phyloP scores from a whole-genome alignment of 768 basidiomycete species.

The Terana coerulea region DNA sequence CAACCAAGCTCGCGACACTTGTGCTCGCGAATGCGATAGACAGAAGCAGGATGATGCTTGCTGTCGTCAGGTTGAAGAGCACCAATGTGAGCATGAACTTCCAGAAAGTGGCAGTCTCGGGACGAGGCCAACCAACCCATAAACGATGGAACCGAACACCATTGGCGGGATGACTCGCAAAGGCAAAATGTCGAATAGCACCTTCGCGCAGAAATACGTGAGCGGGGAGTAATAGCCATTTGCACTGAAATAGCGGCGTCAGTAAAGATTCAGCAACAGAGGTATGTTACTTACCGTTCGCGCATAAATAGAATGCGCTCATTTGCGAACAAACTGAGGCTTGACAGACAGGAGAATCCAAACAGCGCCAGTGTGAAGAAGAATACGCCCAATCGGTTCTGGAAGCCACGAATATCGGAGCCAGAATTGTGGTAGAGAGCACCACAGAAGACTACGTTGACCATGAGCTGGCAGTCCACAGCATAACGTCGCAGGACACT shows the following conservation, averaged over 20 bases:
- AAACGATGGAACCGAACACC: slow-evolving; percentile 93
- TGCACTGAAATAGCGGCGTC: slow-evolving; percentile 46
- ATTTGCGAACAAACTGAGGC: slow-evolving; percentile 89
- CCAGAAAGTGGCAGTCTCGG: slow-evolving; percentile 91
- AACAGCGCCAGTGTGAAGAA: slow-evolving; percentile 97
- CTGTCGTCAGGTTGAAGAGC: slow-evolving; percentile 94
- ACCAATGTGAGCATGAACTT: slow-evolving; percentile 97
- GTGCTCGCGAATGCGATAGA: slow-evolving; percentile 86
- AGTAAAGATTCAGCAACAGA: not conserved
- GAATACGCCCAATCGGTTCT: slow-evolving; percentile 92
- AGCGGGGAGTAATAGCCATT: slow-evolving; percentile 98
- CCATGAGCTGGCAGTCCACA: slow-evolving; percentile 10
- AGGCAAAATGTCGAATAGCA: slow-evolving; percentile 95
- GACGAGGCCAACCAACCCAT: slow-evolving; percentile 92
- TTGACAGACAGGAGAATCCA: slow-evolving; percentile 95
- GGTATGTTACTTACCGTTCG: slow-evolving; percentile 62
- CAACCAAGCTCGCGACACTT: slow-evolving; percentile 89
- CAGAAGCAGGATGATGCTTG: slow-evolving; percentile 85
- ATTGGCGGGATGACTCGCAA: slow-evolving; percentile 92
- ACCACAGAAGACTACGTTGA: slow-evolving; percentile 74
- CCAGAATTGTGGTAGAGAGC: slow-evolving; percentile 88
- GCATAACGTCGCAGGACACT: slow-evolving; percentile 28
- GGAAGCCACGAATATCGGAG: slow-evolving; percentile 96
- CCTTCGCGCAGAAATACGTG: slow-evolving; percentile 96
- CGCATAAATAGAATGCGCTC: slow-evolving; percentile 97